phyloP scores from a whole-genome alignment of 176 grass and related monocot species.

The Triticum timopheevii region DNA sequence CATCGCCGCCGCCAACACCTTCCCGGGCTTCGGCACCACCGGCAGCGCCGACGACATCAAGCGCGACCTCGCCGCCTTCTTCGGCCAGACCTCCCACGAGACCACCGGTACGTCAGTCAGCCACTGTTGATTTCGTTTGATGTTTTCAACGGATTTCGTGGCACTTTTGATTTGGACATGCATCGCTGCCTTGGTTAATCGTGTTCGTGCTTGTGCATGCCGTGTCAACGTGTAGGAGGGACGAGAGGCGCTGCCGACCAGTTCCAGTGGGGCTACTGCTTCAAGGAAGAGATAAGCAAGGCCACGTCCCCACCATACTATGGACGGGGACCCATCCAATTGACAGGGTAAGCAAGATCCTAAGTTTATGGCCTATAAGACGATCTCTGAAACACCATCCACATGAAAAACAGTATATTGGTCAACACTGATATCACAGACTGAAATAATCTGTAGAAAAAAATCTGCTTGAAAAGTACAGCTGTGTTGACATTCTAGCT shows the following conservation, averaged over 20 bases:
- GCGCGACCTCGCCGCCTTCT: constrained; percentile 62
- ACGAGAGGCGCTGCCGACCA: constrained; percentile 24
- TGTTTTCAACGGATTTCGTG: neutral
- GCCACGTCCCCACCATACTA: constrained; percentile 19
- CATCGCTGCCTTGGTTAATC: neutral
- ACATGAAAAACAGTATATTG: neutral
- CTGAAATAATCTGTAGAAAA: neutral
- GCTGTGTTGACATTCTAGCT: neutral
- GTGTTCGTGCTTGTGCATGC: neutral
- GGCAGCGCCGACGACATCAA: neutral
- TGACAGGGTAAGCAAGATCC: constrained; percentile 42
- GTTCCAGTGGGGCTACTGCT: constrained; percentile 64
- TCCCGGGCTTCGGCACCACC: constrained; percentile 40
- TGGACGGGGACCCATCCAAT: constrained; percentile 57
- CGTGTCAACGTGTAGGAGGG: constrained; percentile 22
- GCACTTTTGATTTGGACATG: neutral
- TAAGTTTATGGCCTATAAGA: neutral
- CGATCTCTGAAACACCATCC: neutral
- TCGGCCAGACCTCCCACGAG: constrained; percentile 63
- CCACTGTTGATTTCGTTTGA: neutral
- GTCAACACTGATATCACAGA: neutral
- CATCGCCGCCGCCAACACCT: constrained; percentile 43
- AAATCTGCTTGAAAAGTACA: constrained; percentile 11
- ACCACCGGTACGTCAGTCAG: constrained; percentile 36
- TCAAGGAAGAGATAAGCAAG: constrained; percentile 31